Evolutionary conservation across 192 early-diverging fungal species (phyloP).

Genomic region (Coemansia sp.): DNA sequence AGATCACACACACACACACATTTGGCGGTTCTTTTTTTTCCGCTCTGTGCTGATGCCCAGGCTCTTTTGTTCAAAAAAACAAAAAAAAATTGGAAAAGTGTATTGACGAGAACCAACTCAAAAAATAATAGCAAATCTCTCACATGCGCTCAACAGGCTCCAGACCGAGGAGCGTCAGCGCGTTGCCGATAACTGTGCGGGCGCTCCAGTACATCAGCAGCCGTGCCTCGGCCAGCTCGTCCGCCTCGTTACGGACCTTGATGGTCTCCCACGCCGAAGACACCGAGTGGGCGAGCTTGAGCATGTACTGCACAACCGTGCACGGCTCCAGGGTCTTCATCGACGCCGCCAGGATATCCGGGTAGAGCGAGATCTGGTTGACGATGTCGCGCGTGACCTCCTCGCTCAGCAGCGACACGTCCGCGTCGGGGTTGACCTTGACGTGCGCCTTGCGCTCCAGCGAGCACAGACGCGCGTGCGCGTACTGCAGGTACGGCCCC

Average conservation of each 20-base stretch:
- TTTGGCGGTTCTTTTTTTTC: too few species aligned
- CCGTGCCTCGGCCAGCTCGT: conserved; percentile 80
- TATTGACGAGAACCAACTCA: too few species aligned
- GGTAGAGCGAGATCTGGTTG: conserved; percentile 76
- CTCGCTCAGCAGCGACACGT: conserved; percentile 71
- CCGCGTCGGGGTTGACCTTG: conserved; percentile 59
- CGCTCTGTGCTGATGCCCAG: too few species aligned
- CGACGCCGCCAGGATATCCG: conserved; percentile 75
- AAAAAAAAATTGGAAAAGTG: too few species aligned
- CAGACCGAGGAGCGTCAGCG: conserved; percentile 78
- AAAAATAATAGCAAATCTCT: too few species aligned
- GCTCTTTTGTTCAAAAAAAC: too few species aligned
- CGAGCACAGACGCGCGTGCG: conserved; percentile 96
- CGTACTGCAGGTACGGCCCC: conserved; percentile 98
- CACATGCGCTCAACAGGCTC: conserved; percentile 90
- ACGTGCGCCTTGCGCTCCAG: conserved; percentile 80
- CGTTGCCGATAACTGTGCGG: conserved; percentile 82
- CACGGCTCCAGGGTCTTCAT: conserved; percentile 75
- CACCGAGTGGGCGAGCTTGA: conserved; percentile 79
- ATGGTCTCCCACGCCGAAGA: conserved; percentile 76
- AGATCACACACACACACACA: too few species aligned
- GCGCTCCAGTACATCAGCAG: conserved; percentile 84
- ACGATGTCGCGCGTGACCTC: conserved; percentile 69
- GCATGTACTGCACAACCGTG: conserved; percentile 79
- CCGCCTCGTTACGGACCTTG: conserved; percentile 70